phyloP scores from a whole-genome alignment of 2,329 filamentous ascomycete genomes.

The Boeremia lycopersici region DNA sequence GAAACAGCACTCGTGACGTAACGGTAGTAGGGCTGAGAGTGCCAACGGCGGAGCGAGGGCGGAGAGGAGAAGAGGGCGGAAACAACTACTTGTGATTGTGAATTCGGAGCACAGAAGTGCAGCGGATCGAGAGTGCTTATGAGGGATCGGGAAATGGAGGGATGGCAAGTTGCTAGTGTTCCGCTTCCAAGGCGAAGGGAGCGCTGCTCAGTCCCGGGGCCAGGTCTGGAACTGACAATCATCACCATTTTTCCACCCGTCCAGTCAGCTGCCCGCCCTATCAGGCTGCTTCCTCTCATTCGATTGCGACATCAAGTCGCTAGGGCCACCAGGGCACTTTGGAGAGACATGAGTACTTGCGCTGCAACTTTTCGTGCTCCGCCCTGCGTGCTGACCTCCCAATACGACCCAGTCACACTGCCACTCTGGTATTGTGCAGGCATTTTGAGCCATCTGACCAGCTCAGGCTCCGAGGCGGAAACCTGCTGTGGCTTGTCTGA shows the following conservation, averaged over 20 bases:
- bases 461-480: neutral
- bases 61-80: slow-evolving; percentile 13
- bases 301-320: slow-evolving; percentile 16
- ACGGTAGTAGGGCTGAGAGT: slow-evolving; percentile 14
- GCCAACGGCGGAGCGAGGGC: slow-evolving; percentile 12
- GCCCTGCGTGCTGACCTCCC: neutral
- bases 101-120: slow-evolving; percentile 1
- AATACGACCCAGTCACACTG: neutral
- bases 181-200: slow-evolving; percentile 4
- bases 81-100: neutral
- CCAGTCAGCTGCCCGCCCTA: slow-evolving; percentile 11
- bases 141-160: slow-evolving; percentile 11
- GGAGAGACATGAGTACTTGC: slow-evolving; percentile 5
- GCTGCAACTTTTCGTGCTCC: slow-evolving; percentile 1
- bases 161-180: neutral
- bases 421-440: neutral
- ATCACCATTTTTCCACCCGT: slow-evolving; percentile 1
- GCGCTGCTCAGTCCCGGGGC: neutral
- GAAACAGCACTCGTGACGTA: slow-evolving; percentile 6
- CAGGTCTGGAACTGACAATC: slow-evolving; percentile 12
- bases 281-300: slow-evolving; percentile 1
- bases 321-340: neutral
- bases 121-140: slow-evolving; percentile 17
- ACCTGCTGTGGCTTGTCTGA: slow-evolving; percentile 14
- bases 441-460: slow-evolving; percentile 7